These are phyloP conservation scores for Mallotus japonicus DNA, from an alignment of 441 rosid species.

Conservation along the genomic window DNA sequence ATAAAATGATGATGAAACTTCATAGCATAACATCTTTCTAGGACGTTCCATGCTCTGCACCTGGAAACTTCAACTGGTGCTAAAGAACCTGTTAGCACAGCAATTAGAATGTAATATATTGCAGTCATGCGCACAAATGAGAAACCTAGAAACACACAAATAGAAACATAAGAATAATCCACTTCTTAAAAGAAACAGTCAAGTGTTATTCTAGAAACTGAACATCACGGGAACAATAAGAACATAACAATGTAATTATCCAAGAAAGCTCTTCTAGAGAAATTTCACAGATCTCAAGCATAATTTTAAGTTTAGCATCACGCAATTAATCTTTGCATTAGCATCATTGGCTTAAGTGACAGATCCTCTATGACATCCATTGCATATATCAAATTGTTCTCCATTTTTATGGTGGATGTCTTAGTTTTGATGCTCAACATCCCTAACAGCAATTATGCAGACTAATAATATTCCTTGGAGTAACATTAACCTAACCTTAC, in stretches of 20 bases:
- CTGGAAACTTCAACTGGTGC: constrained; percentile 37
- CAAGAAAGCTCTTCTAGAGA: neutral
- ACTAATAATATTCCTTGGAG: too few species aligned
- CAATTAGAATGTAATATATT: constrained; percentile 5
- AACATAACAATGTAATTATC: neutral
- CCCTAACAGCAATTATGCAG: neutral
- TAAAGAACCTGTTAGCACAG: constrained; percentile 22
- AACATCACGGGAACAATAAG: too few species aligned
- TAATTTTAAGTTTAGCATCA: neutral
- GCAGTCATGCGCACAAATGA: neutral
- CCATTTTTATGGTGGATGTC: too few species aligned
- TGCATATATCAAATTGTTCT: too few species aligned
- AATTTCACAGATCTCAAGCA: neutral
- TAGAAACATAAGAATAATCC: neutral
- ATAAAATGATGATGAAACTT: constrained; percentile 32
- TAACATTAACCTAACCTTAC: too few species aligned
- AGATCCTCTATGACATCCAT: too few species aligned
- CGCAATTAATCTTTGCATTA: neutral
- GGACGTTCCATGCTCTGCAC: constrained; percentile 33
- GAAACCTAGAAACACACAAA: neutral
- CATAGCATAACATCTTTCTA: constrained; percentile 17
- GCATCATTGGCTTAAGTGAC: neutral
- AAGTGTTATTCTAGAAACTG: neutral
- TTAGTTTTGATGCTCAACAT: neutral
- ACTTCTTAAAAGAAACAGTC: neutral